A percentile compares a stretch with the other conserved stretches of the same genome.
phyloP scores from a whole-genome alignment of 306 rosid species.

The Begonia fuchsioides region DNA sequence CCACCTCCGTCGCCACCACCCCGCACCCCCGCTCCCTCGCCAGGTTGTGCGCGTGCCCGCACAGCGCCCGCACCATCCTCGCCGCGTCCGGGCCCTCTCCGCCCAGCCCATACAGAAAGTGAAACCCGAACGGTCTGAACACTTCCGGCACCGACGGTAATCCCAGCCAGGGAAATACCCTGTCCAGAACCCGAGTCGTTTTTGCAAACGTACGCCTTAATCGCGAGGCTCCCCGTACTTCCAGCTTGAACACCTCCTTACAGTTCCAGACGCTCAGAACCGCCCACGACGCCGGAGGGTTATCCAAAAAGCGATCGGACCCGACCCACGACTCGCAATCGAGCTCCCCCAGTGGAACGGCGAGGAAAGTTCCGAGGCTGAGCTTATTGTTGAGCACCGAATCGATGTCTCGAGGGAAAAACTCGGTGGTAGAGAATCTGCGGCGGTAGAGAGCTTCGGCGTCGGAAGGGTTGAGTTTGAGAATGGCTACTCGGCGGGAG shows the following conservation, averaged over 20 bases:
- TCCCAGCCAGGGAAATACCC: slow-evolving; percentile 45
- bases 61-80: slow-evolving; percentile 32
- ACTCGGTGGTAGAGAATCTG: slow-evolving; percentile 47
- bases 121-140: slow-evolving; percentile 57
- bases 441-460: slow-evolving; percentile 44
- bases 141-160: slow-evolving; percentile 51
- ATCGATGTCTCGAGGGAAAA: slow-evolving; percentile 66
- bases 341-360: slow-evolving; percentile 29
- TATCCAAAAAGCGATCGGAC: slow-evolving; percentile 19
- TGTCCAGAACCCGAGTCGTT: slow-evolving; percentile 33
- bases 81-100: slow-evolving; percentile 39
- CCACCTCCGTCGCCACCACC: slow-evolving; percentile 62
- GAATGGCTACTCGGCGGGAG: slow-evolving; percentile 19
- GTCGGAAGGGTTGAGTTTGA: slow-evolving; percentile 25
- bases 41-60: slow-evolving; percentile 45
- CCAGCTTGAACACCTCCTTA: slow-evolving; percentile 41
- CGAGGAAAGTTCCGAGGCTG: slow-evolving; percentile 49
- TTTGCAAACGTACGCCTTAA: slow-evolving; percentile 20
- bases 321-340: slow-evolving; percentile 25
- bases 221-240: slow-evolving; percentile 46
- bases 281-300: slow-evolving; percentile 57
- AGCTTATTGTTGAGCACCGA: slow-evolving; percentile 43
- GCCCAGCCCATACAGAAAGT: slow-evolving; percentile 53
- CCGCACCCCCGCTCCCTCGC: slow-evolving; percentile 43
- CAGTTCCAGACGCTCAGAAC: slow-evolving; percentile 61